Percentiles rank a stretch among this genome's conserved stretches.
phyloP scores from a whole-genome alignment of 208 protist species.

The Acanthamoeba royreba region DNA sequence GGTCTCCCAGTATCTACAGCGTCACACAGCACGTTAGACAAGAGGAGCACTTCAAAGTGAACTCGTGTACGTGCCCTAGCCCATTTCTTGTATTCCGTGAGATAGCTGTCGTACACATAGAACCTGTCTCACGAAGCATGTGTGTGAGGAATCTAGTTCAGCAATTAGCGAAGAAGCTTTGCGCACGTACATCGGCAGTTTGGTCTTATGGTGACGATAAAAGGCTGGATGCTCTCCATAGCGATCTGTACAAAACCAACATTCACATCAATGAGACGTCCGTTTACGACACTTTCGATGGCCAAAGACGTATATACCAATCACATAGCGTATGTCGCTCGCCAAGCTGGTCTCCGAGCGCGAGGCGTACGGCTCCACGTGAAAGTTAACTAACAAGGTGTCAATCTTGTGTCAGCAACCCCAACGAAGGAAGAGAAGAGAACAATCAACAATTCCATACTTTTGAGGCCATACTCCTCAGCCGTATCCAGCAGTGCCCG shows the following conservation, averaged over 20 bases:
- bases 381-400: background rate
- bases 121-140: background rate
- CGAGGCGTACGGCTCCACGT: background rate
- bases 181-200: background rate
- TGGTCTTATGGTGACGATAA: conserved; percentile 20
- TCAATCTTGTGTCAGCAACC: no score
- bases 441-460: background rate
- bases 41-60: background rate
- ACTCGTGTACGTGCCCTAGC: background rate
- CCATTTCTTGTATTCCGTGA: conserved; percentile 56
- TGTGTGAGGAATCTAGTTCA: background rate
- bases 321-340: background rate
- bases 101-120: conserved; percentile 74
- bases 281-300: no score
- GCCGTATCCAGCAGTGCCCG: background rate
- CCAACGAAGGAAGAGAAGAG: no score
- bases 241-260: background rate
- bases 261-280: no score
- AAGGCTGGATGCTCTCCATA: conserved; percentile 47
- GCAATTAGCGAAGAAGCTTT: no score
- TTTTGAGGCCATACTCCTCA: background rate
- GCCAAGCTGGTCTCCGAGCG: background rate
- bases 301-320: background rate
- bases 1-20: background rate
- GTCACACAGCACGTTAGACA: background rate